Evolutionary conservation across 1,284 basidiomycete genomes (phyloP).

Genomic region (Irpex sp.): DNA sequence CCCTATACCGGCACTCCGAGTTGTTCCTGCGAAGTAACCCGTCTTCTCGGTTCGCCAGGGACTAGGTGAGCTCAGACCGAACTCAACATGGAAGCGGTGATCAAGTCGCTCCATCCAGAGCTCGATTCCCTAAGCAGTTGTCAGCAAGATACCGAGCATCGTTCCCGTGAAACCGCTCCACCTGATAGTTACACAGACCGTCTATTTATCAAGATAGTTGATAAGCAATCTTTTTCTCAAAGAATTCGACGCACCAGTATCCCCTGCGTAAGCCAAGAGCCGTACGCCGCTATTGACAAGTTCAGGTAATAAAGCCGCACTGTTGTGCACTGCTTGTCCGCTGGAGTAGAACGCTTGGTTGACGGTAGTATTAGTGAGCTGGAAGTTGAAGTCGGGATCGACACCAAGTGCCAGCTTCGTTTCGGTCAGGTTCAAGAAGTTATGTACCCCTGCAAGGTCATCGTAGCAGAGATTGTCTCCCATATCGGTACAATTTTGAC

Average conservation of each 20-base stretch:
- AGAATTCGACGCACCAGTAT: constrained; percentile 39
- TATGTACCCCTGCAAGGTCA: neutral
- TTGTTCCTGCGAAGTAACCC: constrained; percentile 30
- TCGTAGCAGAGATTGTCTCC: constrained; percentile 8
- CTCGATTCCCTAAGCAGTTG: constrained; percentile 56
- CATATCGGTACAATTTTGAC: constrained; percentile 53
- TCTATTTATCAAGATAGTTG: constrained; percentile 36
- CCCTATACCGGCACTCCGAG: constrained; percentile 37
- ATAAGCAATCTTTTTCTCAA: no score
- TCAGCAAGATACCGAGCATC: neutral
- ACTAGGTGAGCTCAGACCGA: constrained; percentile 46
- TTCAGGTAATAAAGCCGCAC: constrained; percentile 70
- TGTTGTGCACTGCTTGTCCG: constrained; percentile 81
- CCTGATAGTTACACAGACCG: constrained; percentile 80
- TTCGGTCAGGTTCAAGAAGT: constrained; percentile 23
- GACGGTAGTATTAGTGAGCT: constrained; percentile 56
- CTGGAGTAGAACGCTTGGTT: constrained; percentile 70
- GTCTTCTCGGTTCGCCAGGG: constrained; percentile 36
- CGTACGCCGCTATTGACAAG: constrained; percentile 75
- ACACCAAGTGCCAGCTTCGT: constrained; percentile 80
- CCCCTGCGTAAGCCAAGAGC: constrained; percentile 82
- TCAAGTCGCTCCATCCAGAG: constrained; percentile 68
- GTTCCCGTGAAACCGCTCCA: constrained; percentile 25
- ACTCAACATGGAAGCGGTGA: constrained; percentile 65
- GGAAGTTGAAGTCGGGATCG: constrained; percentile 53